Conservation (phyloP, 1,284 basidiomycete genomes). For the Thelephora terrestris region DNA sequence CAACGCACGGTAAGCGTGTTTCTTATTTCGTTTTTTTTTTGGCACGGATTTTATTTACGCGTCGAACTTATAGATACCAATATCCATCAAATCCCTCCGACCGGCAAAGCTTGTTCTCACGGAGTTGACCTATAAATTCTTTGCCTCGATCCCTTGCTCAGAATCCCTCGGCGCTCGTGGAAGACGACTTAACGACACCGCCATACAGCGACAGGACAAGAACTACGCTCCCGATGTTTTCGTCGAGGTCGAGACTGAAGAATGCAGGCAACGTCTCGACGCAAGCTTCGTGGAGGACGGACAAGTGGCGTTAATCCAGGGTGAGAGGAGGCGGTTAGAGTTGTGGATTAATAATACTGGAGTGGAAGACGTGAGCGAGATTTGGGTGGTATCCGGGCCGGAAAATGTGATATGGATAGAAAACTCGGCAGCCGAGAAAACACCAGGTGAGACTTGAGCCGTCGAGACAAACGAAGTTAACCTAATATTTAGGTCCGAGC, state of each 20-base stretch:
- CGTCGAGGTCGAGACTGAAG: conserved; percentile 47
- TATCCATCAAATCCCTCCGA: conserved; percentile 42
- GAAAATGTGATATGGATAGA: conserved; percentile 55
- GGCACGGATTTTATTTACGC: neutral
- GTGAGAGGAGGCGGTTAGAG: conserved; percentile 44
- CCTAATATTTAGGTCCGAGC: conserved; percentile 5
- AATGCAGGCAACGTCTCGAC: conserved; percentile 46
- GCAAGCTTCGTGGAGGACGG: conserved; percentile 46
- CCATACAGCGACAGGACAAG: conserved; percentile 50
- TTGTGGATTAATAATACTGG: conserved; percentile 58
- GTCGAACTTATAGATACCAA: conserved; percentile 41
- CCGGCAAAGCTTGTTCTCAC: conserved; percentile 45
- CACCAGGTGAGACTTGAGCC: neutral
- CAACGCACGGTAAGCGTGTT: conserved; percentile 39
- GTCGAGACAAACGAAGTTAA: neutral
- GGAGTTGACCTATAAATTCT: conserved; percentile 52
- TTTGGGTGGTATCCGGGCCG: conserved; percentile 54
- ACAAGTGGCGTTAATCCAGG: conserved; percentile 42
- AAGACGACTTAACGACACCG: conserved; percentile 57
- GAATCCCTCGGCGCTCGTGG: conserved; percentile 60
- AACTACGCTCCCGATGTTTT: conserved; percentile 56
- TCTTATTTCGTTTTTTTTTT: neutral
- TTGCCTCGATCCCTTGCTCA: conserved; percentile 48
- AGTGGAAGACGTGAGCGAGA: conserved; percentile 41
- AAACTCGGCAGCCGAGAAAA: neutral